These are phyloP conservation scores for Sparassis latifolia DNA, from an alignment of 1,284 basidiomycete species.

Conservation along the genomic window DNA sequence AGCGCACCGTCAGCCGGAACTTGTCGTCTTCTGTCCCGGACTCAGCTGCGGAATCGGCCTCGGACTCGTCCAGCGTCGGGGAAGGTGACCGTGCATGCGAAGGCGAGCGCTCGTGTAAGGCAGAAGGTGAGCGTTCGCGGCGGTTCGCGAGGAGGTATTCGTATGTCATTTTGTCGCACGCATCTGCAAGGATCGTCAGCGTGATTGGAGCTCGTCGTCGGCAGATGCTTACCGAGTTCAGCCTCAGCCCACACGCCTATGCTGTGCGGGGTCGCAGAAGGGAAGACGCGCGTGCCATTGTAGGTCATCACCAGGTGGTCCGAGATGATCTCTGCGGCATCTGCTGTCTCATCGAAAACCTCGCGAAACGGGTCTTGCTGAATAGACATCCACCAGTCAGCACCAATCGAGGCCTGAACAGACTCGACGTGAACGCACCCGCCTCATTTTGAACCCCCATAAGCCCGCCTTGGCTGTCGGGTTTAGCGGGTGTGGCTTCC, in stretches of 20 bases:
- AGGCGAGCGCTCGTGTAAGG: conserved; percentile 16
- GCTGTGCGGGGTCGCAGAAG: conserved; percentile 59
- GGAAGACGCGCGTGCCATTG: conserved; percentile 53
- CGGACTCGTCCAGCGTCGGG: conserved; percentile 13
- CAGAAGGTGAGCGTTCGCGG: conserved; percentile 21
- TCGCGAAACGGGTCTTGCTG: conserved; percentile 58
- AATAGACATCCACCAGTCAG: background rate
- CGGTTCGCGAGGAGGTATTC: conserved; percentile 49
- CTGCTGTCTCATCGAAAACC: conserved; percentile 57
- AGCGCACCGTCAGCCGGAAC: conserved; percentile 61
- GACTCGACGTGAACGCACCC: conserved; percentile 35
- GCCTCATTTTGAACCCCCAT: conserved; percentile 49
- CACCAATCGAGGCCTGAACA: background rate
- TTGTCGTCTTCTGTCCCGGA: conserved; percentile 35
- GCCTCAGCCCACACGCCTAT: conserved; percentile 60
- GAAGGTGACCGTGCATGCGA: conserved; percentile 15
- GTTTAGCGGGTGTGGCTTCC: conserved; percentile 58
- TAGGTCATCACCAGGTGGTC: conserved; percentile 52
- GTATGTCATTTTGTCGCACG: conserved; percentile 53
- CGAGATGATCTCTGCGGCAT: conserved; percentile 42
- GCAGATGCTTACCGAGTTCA: conserved; percentile 46
- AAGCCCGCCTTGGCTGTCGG: conserved; percentile 28
- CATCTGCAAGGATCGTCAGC: conserved; percentile 36
- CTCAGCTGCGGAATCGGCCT: conserved; percentile 18
- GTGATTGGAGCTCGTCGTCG: background rate